These are phyloP conservation scores for Globisporangium nagaii DNA, from an alignment of 352 stramenopile genomes.

Conservation along the genomic window DNA sequence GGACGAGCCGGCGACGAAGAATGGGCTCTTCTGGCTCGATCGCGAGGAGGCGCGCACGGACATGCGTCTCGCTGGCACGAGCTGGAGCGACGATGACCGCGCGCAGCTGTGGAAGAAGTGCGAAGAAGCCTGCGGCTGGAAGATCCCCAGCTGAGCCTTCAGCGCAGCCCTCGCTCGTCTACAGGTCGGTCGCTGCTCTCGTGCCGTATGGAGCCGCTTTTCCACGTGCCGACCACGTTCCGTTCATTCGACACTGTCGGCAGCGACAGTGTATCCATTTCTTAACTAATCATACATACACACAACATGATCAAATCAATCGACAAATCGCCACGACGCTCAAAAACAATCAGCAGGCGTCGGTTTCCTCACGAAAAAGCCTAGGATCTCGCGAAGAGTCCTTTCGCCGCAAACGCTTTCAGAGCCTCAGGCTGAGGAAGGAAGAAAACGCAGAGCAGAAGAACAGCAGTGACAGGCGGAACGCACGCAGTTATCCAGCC, in stretches of 20 bases:
- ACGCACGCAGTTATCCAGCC: no score
- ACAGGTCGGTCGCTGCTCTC: neutral
- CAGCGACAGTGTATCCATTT: no score
- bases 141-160: neutral
- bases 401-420: neutral
- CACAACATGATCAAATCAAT: no score
- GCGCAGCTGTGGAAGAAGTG: constrained; percentile 29
- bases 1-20: constrained; percentile 23
- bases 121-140: constrained; percentile 26
- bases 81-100: constrained; percentile 32
- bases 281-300: no score
- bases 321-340: no score
- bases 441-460: no score
- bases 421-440: no score
- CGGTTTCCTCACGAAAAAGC: neutral
- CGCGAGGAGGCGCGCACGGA: constrained; percentile 32
- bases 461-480: neutral
- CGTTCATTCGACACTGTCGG: no score
- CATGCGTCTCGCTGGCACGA: constrained; percentile 34
- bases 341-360: no score
- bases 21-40: constrained; percentile 45
- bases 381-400: neutral
- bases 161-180: no score
- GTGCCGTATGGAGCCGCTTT: no score
- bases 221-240: no score